Evolutionary conservation across 306 rosid species (phyloP), one percentile per base, ranked within the genome.

Genomic region (Abrus precatorius): DNA sequence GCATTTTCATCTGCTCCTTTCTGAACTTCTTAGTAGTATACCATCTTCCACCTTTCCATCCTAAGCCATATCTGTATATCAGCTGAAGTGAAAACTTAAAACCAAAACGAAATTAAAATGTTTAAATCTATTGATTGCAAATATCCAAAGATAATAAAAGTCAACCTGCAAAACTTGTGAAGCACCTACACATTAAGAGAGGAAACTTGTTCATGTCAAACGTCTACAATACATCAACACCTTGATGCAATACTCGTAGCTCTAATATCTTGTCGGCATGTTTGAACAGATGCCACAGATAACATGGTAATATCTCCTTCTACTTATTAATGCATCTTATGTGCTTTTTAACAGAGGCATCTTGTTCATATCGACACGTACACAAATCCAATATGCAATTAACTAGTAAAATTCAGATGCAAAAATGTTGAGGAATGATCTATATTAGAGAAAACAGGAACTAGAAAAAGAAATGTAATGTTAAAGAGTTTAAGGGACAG

Each of bases 31-130:
- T 88, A 62, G 87, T 85, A 47, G 93, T 87, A 81, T 85, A 91
- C 97, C 91, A 89, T 79, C 75, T 84, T 79, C 99, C 99, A 52
- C 97, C 93, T 85, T 93, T 90, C 99, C 99, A 96, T 67, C 99
- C 99, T 89, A 96, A 86, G 87, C 85, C 88, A 64, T 89, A 96
- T 84, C 99, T 96, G 91, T 72, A 79, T 14, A 68, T 76, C 52
- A 68, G 87, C 32, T 28, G 62, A 45, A 76, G 44, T 67, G 10
- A 32, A 41, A 78, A 54, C 13, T 14, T 53, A 13, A 7, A 76
- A 29, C 28, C 3, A 76, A 40, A 72, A 55, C 7, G n/a, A 10
- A 72, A 65, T 47, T 36, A 38, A 29, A 64, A 45, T 5, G 9
- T 64, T 30, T 43, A 60, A 70, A 72, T 10, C 57, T 11, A 38